Conservation (phyloP, 2,329 filamentous ascomycete species). For the Rhinocladiella mackenziei region DNA sequence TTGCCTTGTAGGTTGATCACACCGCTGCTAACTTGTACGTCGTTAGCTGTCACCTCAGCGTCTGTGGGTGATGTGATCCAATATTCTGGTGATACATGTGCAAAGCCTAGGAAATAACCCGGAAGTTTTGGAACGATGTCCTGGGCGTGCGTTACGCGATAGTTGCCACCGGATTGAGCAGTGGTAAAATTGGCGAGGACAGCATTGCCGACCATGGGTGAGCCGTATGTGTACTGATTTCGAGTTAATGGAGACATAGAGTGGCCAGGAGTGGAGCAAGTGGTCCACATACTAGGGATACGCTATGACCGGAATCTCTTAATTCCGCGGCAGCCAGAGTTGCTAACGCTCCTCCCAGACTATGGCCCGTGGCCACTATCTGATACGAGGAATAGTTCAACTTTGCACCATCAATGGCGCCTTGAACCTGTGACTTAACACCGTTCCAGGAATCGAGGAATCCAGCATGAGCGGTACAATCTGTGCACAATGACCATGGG, state of each 20-base stretch:
- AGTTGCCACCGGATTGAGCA: conserved; percentile 34
- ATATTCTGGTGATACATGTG: conserved; percentile 40
- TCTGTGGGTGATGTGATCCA: conserved; percentile 37
- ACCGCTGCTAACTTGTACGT: conserved; percentile 35
- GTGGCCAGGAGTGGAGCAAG: not conserved
- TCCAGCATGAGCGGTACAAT: conserved; percentile 44
- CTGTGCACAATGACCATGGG: conserved; percentile 41
- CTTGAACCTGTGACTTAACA: conserved; percentile 37
- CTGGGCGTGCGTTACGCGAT: conserved; percentile 38
- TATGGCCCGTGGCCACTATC: conserved; percentile 49
- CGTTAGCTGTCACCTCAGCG: conserved; percentile 32
- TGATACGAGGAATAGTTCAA: conserved; percentile 40
- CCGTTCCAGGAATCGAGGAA: conserved; percentile 48
- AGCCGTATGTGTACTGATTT: conserved; percentile 42
- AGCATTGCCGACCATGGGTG: conserved; percentile 42
- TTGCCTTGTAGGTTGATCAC: conserved; percentile 36
- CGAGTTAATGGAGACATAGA: conserved; percentile 5
- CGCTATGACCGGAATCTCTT: conserved; percentile 38
- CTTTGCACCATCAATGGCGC: conserved; percentile 37
- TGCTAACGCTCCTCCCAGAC: conserved; percentile 51
- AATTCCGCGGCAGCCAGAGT: conserved; percentile 46
- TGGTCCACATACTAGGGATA: conserved; percentile 40
- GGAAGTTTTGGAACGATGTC: conserved; percentile 41
- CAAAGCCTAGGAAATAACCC: conserved; percentile 33
- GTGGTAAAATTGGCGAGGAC: conserved; percentile 39